phyloP scores from a whole-genome alignment of 2,329 filamentous ascomycete genomes.

The Pseudofabraea citricarpa region DNA sequence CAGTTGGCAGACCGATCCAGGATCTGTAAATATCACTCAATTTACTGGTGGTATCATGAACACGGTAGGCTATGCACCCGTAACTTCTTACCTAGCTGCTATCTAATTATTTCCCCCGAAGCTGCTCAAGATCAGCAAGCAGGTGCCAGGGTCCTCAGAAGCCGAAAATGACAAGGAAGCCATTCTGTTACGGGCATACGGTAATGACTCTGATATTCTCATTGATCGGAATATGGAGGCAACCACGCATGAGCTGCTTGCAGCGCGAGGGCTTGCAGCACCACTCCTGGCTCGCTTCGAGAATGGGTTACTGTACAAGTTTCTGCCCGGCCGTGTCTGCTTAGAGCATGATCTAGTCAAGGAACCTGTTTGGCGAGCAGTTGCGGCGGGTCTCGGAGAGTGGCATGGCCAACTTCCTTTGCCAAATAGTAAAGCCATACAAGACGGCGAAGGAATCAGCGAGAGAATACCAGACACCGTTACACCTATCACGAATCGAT shows the following conservation, averaged over 20 bases:
- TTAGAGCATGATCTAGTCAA: conserved; percentile 74
- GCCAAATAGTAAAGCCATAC: conserved; percentile 28
- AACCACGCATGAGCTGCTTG: conserved; percentile 79
- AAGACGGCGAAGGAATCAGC: conserved; percentile 38
- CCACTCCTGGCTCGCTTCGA: conserved; percentile 85
- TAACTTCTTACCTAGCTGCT: no score
- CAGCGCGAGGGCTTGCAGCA: conserved; percentile 77
- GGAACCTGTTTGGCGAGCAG: conserved; percentile 72
- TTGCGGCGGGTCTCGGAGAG: conserved; percentile 79
- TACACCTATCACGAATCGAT: no score
- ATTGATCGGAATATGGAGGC: conserved; percentile 89
- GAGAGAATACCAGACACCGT: conserved; percentile 60
- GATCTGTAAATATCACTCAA: conserved; percentile 70
- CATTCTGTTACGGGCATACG: conserved; percentile 87
- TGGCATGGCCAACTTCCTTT: conserved; percentile 78
- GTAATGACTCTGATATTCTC: conserved; percentile 86
- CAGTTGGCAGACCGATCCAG: no score
- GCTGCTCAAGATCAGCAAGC: conserved; percentile 72
- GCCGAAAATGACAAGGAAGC: conserved; percentile 79
- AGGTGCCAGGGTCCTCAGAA: conserved; percentile 62
- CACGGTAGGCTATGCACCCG: no score
- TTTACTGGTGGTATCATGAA: conserved; percentile 99
- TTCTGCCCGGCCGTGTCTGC: conserved; percentile 76
- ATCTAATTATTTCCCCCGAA: no score
- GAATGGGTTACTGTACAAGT: conserved; percentile 94